Evolutionary conservation across 768 basidiomycete genomes (phyloP).

Genomic region (Naganishia onofrii): DNA sequence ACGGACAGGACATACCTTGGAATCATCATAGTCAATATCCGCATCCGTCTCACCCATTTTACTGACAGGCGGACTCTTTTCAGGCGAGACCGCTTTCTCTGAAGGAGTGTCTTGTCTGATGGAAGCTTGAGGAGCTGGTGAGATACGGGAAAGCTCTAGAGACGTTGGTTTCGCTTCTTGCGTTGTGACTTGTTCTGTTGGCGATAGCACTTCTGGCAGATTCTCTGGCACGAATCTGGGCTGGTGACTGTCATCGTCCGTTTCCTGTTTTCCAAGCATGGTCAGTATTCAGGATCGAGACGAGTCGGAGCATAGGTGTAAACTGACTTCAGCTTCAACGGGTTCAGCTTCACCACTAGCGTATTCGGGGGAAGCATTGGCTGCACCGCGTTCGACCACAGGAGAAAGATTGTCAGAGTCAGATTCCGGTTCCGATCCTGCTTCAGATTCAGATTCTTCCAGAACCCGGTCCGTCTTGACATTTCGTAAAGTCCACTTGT

Average conservation of each 20-base stretch:
- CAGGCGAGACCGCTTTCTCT: neutral
- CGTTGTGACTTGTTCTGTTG: neutral
- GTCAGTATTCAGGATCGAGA: neutral
- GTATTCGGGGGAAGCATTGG: slow-evolving; percentile 12
- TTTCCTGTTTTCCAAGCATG: neutral
- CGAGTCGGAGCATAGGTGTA: neutral
- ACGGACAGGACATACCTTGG: slow-evolving; percentile 47
- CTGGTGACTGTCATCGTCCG: slow-evolving; percentile 1
- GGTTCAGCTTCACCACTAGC: neutral
- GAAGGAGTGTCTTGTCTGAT: neutral
- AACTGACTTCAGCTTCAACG: neutral
- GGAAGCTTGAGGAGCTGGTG: neutral
- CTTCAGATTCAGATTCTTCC: slow-evolving; percentile 32
- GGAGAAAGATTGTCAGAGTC: slow-evolving; percentile 20
- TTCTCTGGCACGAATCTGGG: slow-evolving; percentile 17
- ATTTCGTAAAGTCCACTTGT: slow-evolving; percentile 13
- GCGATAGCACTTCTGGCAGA: neutral
- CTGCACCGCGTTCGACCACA: neutral
- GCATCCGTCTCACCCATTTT: slow-evolving; percentile 70
- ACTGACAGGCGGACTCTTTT: slow-evolving; percentile 34
- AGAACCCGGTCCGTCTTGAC: slow-evolving; percentile 10
- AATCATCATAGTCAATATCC: slow-evolving; percentile 75
- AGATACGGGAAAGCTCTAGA: too few species aligned
- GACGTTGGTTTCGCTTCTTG: neutral
- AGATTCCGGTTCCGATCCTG: slow-evolving; percentile 30